Evolutionary conservation across 2,329 filamentous ascomycete genomes (phyloP), one percentile per base, ranked within the genome.

Genomic region (Aspergillus tubingensis): DNA sequence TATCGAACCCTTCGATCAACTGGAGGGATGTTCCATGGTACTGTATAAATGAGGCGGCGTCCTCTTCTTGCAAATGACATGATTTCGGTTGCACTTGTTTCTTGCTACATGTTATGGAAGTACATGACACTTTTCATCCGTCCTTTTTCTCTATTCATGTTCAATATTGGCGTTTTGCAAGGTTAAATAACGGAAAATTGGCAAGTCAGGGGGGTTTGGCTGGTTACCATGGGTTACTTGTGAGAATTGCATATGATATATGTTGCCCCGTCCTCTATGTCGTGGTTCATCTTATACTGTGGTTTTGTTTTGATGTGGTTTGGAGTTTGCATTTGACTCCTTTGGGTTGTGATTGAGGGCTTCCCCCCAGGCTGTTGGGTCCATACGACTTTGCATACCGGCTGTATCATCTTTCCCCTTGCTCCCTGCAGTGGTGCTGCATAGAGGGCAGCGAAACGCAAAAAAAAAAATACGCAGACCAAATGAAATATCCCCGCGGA

Each of bases 141-240:
- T 21, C 41, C 36, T 52, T 38, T 52, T 53, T 61, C 56, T 54
- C 39, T 54, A 60, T 58, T 64, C 61, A 62, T 66, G 59, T 64
- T 66, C 55, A 62, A 64, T 57, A 66, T 63, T 58, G 66, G 68
- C 68, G 65, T 70, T 68, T 67, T 59, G 52, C 57, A 62, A 58
- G 65, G 62, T 66, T 64, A 61, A 56, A 66, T 63, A 43, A 64
- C 51, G 61, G 62, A 57, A 50, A 57, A 57, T 69, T 61, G 62
- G 61, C 63, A 65, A 53, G 61, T 59, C 58, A 60, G 61, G 49
- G 27, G 53, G 61, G 56, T 58, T 48, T 59, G 51, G 52, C 62
- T 64, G 60, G 62, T 60, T 63, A 41, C 48, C 53, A 65, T 57
- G 57, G 62, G 61, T 66, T 62, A 48, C 57, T 63, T 60, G 58